Base-by-base conservation (phyloP, 192 early-diverging fungal genomes). In the Coemansia brasiliensis region DNA sequence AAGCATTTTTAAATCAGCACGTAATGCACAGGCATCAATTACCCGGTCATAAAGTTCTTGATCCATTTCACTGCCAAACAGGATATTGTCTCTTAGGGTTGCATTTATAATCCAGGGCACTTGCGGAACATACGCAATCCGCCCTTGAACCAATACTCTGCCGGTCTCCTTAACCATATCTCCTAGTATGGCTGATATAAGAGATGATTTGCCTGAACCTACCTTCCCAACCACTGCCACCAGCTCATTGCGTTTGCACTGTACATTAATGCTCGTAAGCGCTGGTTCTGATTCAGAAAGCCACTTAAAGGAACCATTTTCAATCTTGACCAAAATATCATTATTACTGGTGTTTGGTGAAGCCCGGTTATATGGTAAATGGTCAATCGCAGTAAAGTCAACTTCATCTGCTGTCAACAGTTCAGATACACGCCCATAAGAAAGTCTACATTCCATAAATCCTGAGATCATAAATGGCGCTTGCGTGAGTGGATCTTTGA, bases 401-500 rank as follows among this genome's bases (percentile, higher is more conserved):
- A 94, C 52, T 65, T 98, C 96, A 43, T 92, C 89, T 32, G 43
- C 42, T 27, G n/a, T 44, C 84, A 85, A 18, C 61, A 64, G 26
- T 91, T 83, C 64, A 92, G 90, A 11, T 65, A 98, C 81, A 52
- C 96, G 87, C 16, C 73, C 80, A 48, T 91, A 82, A 3, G 92
- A 87, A 24, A 94, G 91, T 17, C 80, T 83, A 9, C 92, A 85
- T 49, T 94, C 90, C 12, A 94, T 80, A 1, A 84, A 64, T 2
- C 83, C 69, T 1, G 86, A 81, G 27, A 98, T 84, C 18, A 94
- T 86, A 20, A 60, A 82, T 1, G 94, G 93, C 56, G 94, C 89
- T 8, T 87, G 82, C 12, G 82, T 61, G 27, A 98, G 77, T 35
- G 96, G 92, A 63, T 90, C 91, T 58, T 88, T 89, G 5, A 98